Conservation (phyloP, 805 yeast genomes). For the Maudiozyma barnettii region DNA sequence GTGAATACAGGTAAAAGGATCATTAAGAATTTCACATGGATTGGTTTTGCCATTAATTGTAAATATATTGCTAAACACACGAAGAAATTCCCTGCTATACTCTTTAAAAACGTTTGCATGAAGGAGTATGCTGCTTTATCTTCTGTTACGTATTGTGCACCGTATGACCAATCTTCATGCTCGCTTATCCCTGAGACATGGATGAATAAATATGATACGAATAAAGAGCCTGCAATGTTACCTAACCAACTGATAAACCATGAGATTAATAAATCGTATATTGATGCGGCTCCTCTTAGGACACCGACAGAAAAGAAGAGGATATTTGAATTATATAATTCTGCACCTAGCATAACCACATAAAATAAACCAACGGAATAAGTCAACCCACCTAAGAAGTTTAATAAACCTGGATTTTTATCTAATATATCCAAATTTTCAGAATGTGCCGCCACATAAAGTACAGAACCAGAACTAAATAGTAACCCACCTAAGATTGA, state of each 20-base stretch:
- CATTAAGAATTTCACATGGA: conserved; percentile 62
- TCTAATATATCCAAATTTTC: conserved; percentile 36
- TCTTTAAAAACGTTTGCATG: conserved; percentile 57
- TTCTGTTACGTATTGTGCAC: conserved; percentile 39
- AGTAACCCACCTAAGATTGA: conserved; percentile 62
- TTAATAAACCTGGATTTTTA: conserved; percentile 43
- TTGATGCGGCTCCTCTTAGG: conserved; percentile 57
- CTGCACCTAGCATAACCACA: conserved; percentile 68
- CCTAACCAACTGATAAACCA: conserved; percentile 62
- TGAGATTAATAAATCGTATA: conserved; percentile 51
- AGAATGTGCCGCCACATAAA: conserved; percentile 47
- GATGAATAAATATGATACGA: conserved; percentile 57
- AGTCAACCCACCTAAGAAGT: conserved; percentile 47
- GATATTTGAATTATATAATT: conserved; percentile 65
- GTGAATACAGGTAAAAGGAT: conserved; percentile 64
- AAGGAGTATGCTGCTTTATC: conserved; percentile 40
- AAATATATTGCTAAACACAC: conserved; percentile 69
- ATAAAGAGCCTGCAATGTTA: conserved; percentile 54
- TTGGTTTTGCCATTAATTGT: conserved; percentile 69
- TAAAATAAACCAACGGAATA: conserved; percentile 68
- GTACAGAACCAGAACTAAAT: conserved; percentile 66
- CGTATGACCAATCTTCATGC: conserved; percentile 34
- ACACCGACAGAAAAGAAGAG: conserved; percentile 62
- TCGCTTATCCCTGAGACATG: conserved; percentile 44
- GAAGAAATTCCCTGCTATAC: conserved; percentile 67